Base-by-base conservation (phyloP, 75 land plant species). In the Picea sitchensis region DNA sequence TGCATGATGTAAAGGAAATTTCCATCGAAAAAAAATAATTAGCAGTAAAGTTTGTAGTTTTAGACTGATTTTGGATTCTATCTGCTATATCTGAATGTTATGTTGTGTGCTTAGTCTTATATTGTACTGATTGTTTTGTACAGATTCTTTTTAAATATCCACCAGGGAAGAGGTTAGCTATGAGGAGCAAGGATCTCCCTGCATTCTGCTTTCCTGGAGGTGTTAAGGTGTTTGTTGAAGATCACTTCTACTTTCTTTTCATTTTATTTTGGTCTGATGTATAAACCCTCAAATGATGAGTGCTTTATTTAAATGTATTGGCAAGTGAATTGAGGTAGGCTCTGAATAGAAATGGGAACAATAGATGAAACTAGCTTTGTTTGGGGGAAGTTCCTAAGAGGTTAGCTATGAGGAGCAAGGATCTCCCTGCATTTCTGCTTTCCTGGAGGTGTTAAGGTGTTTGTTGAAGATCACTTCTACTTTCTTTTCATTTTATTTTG, bases 141-240 rank as follows among this genome's bases (percentile, higher is more conserved):
- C 94, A 95, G 99, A 87, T 97, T 65, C 91, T 97, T 62, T 97
- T 91, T 77, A 91, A 91, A 76, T 98, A 94, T 83, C 99, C 99
- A 68, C 96, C 94, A 78, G 92, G 93, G 59, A 93, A 93, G 89
- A 89, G 81, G 62, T 59, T 93, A 75, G 88, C 91, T 36, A 79
- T 98, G 86, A 89, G 92, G 59, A 76, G 77, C 59, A 90, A 85
- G 76, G 99, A 98, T 84, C 73, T 98, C 60, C 86, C 91, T 68
- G 84, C 94, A 14, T 98, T 98, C 73, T 95, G 98, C 85, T 98
- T 95, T 77, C 99, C 99, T 65, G 89, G 82, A 31, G 99, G 93
- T 77, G 96, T 98, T 59, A 91, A 95, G 95, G 99, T 98, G 62
- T 64, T 75, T 77, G 44, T 65, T 34, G 21, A 5, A 56, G 34